Evolutionary conservation across 2,329 filamentous ascomycete species (phyloP).

Genomic region (Pseudogymnoascus sp.): DNA sequence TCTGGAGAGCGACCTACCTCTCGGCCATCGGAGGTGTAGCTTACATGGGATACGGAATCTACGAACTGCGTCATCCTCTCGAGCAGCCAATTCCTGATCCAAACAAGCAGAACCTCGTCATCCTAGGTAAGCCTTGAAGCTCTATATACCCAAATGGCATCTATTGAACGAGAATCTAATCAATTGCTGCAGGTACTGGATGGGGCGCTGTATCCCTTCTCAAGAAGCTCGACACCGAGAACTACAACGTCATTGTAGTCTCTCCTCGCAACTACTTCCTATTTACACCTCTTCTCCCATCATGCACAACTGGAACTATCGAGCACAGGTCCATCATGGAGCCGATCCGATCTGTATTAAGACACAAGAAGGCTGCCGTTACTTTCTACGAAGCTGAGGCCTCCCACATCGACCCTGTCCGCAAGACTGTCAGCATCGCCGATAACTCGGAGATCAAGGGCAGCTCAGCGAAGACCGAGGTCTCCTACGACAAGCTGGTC

Average conservation of each 20-base stretch:
- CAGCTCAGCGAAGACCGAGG: conserved; percentile 70
- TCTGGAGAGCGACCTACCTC: conserved; percentile 76
- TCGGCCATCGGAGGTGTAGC: conserved; percentile 60
- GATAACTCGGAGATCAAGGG: conserved; percentile 94
- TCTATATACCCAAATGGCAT: background rate
- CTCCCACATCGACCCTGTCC: conserved; percentile 87
- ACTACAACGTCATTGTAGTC: conserved; percentile 98
- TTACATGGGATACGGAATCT: conserved; percentile 74
- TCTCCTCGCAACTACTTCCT: conserved; percentile 99
- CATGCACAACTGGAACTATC: conserved; percentile 93
- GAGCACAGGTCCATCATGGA: conserved; percentile 99
- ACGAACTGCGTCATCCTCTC: conserved; percentile 69
- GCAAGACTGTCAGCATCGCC: conserved; percentile 78
- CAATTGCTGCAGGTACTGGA: conserved; percentile 63
- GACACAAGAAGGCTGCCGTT: conserved; percentile 86
- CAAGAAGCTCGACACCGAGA: conserved; percentile 97
- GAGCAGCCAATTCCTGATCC: conserved; percentile 76
- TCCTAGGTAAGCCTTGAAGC: conserved; percentile 61
- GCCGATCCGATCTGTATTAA: conserved; percentile 89
- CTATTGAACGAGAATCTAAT: conserved; percentile 10
- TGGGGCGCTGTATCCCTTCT: conserved; percentile 95
- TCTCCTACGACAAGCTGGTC: conserved; percentile 96
- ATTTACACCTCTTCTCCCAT: conserved; percentile 93
- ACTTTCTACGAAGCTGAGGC: conserved; percentile 98
- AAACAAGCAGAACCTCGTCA: conserved; percentile 90